phyloP scores from a whole-genome alignment of 1,284 basidiomycete species.

The Apiotrichum montevideense region DNA sequence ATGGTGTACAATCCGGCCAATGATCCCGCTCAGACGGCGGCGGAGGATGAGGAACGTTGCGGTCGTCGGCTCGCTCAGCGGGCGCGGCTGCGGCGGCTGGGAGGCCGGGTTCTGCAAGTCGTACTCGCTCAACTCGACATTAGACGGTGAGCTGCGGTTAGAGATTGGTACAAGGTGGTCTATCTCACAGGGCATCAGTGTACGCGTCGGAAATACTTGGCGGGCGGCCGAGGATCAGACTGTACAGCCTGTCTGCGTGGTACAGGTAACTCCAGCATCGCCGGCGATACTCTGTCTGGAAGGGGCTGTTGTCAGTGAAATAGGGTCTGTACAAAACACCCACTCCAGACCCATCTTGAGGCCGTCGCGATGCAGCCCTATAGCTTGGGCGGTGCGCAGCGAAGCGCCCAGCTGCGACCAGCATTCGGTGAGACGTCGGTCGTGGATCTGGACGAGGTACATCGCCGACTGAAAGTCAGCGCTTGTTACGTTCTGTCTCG shows the following conservation, averaged over 20 bases:
- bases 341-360: constrained; percentile 63
- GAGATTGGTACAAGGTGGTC: neutral
- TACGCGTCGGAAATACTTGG: constrained; percentile 54
- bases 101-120: constrained; percentile 36
- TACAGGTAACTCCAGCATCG: constrained; percentile 91
- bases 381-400: constrained; percentile 85
- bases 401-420: constrained; percentile 93
- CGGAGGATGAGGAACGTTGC: constrained; percentile 85
- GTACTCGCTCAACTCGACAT: constrained; percentile 66
- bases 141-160: constrained; percentile 60
- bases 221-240: constrained; percentile 83
- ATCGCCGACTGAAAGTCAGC: constrained; percentile 63
- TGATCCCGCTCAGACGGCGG: constrained; percentile 75
- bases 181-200: constrained; percentile 39
- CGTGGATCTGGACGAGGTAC: constrained; percentile 68
- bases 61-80: constrained; percentile 59
- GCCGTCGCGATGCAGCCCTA: constrained; percentile 87
- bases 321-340: constrained; percentile 24
- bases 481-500: neutral
- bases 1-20: constrained; percentile 88
- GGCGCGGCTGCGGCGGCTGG: constrained; percentile 37
- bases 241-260: constrained; percentile 71
- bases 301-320: constrained; percentile 49
- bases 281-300: constrained; percentile 79
- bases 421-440: constrained; percentile 58